A percentile compares a stretch with the other conserved stretches of the same genome.
phyloP scores from a whole-genome alignment of 164 flowering plant species.

The Platanus orientalis region DNA sequence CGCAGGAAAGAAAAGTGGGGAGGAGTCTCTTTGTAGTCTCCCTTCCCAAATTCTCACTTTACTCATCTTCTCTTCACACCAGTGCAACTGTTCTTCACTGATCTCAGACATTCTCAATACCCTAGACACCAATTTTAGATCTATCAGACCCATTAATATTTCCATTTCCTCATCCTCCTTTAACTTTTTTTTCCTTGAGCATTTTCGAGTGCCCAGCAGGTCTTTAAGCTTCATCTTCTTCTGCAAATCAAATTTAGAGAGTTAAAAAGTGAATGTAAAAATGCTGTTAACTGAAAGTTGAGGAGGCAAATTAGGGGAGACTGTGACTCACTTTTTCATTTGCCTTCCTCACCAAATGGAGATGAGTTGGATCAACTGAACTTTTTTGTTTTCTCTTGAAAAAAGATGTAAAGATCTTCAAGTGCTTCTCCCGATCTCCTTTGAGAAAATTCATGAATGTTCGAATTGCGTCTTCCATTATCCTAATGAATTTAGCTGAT shows the following conservation, averaged over 20 bases:
- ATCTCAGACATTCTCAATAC: slow-evolving; percentile 70
- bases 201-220: slow-evolving; percentile 43
- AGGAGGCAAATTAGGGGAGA: background rate
- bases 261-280: background rate
- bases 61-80: slow-evolving; percentile 93
- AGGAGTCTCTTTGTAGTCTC: slow-evolving; percentile 82
- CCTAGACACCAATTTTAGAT: slow-evolving; percentile 83
- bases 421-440: slow-evolving; percentile 67
- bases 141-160: slow-evolving; percentile 69
- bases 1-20: slow-evolving; percentile 84
- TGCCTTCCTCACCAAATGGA: slow-evolving; percentile 55
- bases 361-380: slow-evolving; percentile 66
- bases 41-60: slow-evolving; percentile 67
- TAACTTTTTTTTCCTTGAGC: slow-evolving; percentile 51
- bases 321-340: slow-evolving; percentile 47
- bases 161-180: slow-evolving; percentile 62
- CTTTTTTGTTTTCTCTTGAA: slow-evolving; percentile 40
- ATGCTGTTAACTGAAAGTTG: background rate
- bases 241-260: slow-evolving; percentile 36
- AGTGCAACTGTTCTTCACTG: slow-evolving; percentile 68
- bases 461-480: slow-evolving; percentile 74
- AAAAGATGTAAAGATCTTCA: slow-evolving; percentile 41
- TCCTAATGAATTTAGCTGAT: slow-evolving; percentile 48
- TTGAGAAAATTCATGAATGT: slow-evolving; percentile 89
- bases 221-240: slow-evolving; percentile 74